These are phyloP conservation scores for Lactarius indigo DNA, from an alignment of 768 basidiomycete genomes.

Conservation along the genomic window DNA sequence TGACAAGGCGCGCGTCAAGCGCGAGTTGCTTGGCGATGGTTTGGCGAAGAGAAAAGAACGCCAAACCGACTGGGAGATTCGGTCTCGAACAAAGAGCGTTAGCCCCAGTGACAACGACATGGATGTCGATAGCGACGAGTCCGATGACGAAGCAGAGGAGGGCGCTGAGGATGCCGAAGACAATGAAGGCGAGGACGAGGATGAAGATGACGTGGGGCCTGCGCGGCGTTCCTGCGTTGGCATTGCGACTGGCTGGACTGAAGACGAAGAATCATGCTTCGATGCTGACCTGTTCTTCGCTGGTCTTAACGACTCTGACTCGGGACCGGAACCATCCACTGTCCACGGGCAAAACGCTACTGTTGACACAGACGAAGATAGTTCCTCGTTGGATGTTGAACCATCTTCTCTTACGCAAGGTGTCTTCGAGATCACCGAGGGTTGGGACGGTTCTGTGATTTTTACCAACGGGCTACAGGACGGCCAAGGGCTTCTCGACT, in stretches of 20 bases:
- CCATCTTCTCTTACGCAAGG: slow-evolving; percentile 19
- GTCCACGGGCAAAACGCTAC: slow-evolving; percentile 30
- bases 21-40: slow-evolving; percentile 58
- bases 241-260: slow-evolving; percentile 73
- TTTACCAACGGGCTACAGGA: slow-evolving; percentile 63
- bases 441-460: slow-evolving; percentile 72
- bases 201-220: slow-evolving; percentile 32
- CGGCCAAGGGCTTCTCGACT: slow-evolving; percentile 58
- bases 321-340: slow-evolving; percentile 40
- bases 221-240: slow-evolving; percentile 50
- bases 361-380: slow-evolving; percentile 36
- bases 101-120: slow-evolving; percentile 54
- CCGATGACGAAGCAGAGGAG: slow-evolving; percentile 56
- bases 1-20: slow-evolving; percentile 51
- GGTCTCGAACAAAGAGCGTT: slow-evolving; percentile 21
- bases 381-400: slow-evolving; percentile 22
- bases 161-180: slow-evolving; percentile 43
- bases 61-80: slow-evolving; percentile 25
- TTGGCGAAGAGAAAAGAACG: slow-evolving; percentile 34
- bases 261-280: slow-evolving; percentile 71
- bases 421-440: slow-evolving; percentile 61
- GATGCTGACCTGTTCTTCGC: slow-evolving; percentile 85
- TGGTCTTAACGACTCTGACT: slow-evolving; percentile 56
- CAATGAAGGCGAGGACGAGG: slow-evolving; percentile 43
- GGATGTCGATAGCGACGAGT: slow-evolving; percentile 57